Evolutionary conservation across 1,284 basidiomycete species (phyloP), one percentile per base, ranked within the genome.

Genomic region (Melampsora americana): DNA sequence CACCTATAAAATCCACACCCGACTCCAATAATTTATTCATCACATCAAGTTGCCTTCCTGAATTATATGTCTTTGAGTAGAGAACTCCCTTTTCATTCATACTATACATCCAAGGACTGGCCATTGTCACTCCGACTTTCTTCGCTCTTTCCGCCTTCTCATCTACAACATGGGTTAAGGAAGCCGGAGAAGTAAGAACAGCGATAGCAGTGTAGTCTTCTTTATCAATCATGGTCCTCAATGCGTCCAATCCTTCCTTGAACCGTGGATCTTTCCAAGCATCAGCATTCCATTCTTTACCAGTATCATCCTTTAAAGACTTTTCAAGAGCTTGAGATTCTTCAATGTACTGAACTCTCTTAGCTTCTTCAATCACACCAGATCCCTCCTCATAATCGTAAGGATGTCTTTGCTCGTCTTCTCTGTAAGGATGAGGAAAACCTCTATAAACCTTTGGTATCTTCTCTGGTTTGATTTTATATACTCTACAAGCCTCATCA

Each of bases 121-220:
- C 53, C 53, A 56, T 56, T 5, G 53, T 56, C 53, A 56, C 53
- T n/a, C 53, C 53, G 12, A 56, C 20, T 18, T 28, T 56, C n/a
- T 12, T 56, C 12, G 53, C 26, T 56, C 53, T 56, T 56, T 6
- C 5, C 26, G 53, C 9, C 11, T 56, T 12, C 53, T 56, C 53
- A 23, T 56, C 26, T n/a, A 56, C n/a, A 5, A 56, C n/a, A n/a
- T 56, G 26, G 20, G 5, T 9, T 56, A 56, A 56, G n/a, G 53
- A 6, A 56, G 53, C 53, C 7, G 53, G 53, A 56, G n/a, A 56
- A 28, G 53, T 56, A 5, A 56, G 53, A 56, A 56, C 53, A 23
- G 53, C 53, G 53, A 56, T 56, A 23, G 53, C 53, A 23, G n/a
- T 56, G 26, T 56, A 56, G 53, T 28, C 53, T 56, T 56, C 53